Evolutionary conservation across 2,329 filamentous ascomycete species (phyloP).

Genomic region (Colletotrichum plurivorum): DNA sequence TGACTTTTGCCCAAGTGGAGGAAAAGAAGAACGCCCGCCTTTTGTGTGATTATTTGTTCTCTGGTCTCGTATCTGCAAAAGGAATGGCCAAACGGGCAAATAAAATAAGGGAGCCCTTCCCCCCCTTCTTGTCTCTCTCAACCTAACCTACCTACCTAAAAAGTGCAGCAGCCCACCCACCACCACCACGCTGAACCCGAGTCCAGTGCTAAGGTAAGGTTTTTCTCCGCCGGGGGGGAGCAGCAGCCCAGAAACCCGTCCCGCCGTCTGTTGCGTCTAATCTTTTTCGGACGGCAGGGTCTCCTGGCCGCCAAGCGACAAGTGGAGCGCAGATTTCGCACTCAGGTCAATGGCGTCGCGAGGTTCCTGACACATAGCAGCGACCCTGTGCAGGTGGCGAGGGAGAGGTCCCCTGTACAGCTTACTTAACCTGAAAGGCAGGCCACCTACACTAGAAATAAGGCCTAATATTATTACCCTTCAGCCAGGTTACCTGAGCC

Average conservation of each 20-base stretch:
- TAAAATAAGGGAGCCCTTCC: conserved; percentile 28
- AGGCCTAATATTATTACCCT: too few species aligned
- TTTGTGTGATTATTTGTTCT: conserved; percentile 33
- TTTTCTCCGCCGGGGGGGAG: too few species aligned
- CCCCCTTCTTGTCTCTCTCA: conserved; percentile 13
- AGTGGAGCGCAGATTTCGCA: conserved; percentile 17
- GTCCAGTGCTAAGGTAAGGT: neutral
- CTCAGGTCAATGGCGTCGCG: conserved; percentile 1
- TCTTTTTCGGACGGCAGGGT: conserved; percentile 30
- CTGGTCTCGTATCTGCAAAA: conserved; percentile 27
- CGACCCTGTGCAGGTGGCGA: neutral
- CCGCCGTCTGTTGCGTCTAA: conserved; percentile 21
- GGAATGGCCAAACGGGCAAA: conserved; percentile 16
- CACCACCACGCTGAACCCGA: neutral
- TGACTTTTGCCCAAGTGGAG: neutral
- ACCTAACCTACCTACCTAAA: neutral
- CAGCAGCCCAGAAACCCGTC: conserved; percentile 1
- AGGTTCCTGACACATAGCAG: conserved; percentile 20
- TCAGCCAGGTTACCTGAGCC: too few species aligned
- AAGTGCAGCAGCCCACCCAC: neutral
- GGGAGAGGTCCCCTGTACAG: conserved; percentile 15
- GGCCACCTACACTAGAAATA: too few species aligned
- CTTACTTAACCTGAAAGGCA: neutral
- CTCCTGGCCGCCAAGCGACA: conserved; percentile 26
- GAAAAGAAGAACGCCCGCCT: conserved; percentile 12